A percentile compares a stretch with the other conserved stretches of the same genome.
phyloP scores from a whole-genome alignment of 2,329 filamentous ascomycete species.

The Colletotrichum gigasporum region DNA sequence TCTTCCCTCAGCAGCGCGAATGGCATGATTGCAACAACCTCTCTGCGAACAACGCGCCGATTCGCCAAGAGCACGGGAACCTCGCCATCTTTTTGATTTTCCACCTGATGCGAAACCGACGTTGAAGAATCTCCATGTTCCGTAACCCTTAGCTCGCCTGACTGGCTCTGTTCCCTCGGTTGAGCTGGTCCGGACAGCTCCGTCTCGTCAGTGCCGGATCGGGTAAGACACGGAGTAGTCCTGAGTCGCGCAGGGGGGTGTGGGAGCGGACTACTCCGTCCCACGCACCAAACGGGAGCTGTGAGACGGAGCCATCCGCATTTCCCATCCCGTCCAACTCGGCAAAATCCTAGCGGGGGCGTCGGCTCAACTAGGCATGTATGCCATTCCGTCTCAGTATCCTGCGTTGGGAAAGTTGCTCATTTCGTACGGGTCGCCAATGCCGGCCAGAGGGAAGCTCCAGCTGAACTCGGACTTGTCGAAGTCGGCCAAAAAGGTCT shows the following conservation, averaged over 20 bases:
- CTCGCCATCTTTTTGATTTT: slow-evolving; percentile 1
- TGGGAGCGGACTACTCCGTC: background rate
- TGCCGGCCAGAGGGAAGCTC: slow-evolving; percentile 25
- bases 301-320: background rate
- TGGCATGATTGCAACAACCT: slow-evolving; percentile 1
- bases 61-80: background rate
- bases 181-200: background rate
- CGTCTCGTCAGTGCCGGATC: background rate
- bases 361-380: background rate
- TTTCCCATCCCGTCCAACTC: background rate
- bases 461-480: slow-evolving; percentile 29
- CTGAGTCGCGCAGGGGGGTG: background rate
- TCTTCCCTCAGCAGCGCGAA: background rate
- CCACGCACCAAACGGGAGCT: background rate
- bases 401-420: background rate
- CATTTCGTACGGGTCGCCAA: slow-evolving; percentile 3
- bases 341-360: background rate
- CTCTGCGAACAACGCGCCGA: background rate
- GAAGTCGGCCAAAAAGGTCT: slow-evolving; percentile 29
- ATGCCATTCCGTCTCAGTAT: too few relatives aligned
- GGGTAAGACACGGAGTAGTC: slow-evolving; percentile 5
- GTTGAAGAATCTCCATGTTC: background rate
- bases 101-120: background rate
- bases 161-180: background rate
- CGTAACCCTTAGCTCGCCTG: background rate